Evolutionary conservation across 345 rosid species (phyloP).

Genomic region (Aquilaria malaccensis): DNA sequence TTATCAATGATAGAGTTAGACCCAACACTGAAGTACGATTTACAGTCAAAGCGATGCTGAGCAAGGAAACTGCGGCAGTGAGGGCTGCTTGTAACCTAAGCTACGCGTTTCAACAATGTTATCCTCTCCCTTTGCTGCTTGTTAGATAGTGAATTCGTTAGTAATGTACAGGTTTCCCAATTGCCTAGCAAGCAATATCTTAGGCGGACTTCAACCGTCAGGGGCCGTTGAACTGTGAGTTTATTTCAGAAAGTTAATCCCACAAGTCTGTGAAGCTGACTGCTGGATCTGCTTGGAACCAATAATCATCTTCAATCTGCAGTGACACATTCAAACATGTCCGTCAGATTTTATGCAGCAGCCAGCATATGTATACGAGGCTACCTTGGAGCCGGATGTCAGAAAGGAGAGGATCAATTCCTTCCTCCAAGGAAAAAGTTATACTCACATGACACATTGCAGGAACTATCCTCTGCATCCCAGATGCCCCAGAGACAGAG

Average conservation of each 20-base stretch:
- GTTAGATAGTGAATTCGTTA: no score
- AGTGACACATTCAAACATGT: constrained; percentile 6
- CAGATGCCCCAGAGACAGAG: constrained; percentile 22
- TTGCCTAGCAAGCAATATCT: no score
- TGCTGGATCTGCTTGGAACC: constrained; percentile 50
- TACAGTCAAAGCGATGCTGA: no score
- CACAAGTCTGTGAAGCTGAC: constrained; percentile 55
- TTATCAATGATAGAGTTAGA: no score
- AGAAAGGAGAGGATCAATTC: not conserved
- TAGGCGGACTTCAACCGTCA: no score
- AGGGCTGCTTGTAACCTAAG: no score
- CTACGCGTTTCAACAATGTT: no score
- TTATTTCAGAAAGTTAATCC: constrained; percentile 11
- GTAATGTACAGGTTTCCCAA: no score
- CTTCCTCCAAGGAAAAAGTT: not conserved
- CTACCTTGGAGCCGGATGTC: not conserved
- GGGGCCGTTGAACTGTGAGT: no score
- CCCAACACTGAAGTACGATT: no score
- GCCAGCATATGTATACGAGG: not conserved
- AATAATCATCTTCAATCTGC: constrained; percentile 61
- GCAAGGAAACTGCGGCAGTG: no score
- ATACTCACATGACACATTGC: constrained; percentile 47
- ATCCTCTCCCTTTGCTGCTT: no score
- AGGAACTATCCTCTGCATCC: constrained; percentile 53
- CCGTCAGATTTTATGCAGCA: not conserved